Evolutionary conservation across 2,329 filamentous ascomycete genomes (phyloP).

Genomic region (Colletotrichum somersetense): DNA sequence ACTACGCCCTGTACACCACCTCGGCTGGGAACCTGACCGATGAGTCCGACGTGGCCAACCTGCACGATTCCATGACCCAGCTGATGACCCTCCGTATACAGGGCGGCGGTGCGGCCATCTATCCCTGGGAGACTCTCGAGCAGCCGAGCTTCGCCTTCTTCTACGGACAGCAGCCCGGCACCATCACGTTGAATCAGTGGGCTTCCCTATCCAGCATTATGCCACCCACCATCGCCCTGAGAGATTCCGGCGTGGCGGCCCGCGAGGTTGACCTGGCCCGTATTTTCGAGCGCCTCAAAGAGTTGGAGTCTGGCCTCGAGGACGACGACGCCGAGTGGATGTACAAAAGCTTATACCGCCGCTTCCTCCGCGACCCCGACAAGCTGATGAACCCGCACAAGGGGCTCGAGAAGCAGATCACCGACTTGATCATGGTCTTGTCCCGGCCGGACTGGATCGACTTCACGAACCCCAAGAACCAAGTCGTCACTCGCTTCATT

Average conservation of each 20-base stretch:
- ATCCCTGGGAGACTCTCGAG: slow-evolving; percentile 79
- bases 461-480: slow-evolving; percentile 76
- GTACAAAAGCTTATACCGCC: slow-evolving; percentile 75
- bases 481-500: slow-evolving; percentile 80
- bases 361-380: slow-evolving; percentile 76
- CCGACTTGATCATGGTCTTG: slow-evolving; percentile 77
- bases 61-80: slow-evolving; percentile 69
- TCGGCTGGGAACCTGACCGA: slow-evolving; percentile 59
- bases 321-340: slow-evolving; percentile 70
- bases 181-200: slow-evolving; percentile 79
- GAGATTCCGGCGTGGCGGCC: slow-evolving; percentile 69
- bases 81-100: slow-evolving; percentile 68
- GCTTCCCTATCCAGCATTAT: slow-evolving; percentile 68
- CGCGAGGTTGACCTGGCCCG: slow-evolving; percentile 70
- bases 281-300: slow-evolving; percentile 70
- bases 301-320: slow-evolving; percentile 68
- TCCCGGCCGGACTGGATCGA: slow-evolving; percentile 80
- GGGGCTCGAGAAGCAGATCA: slow-evolving; percentile 78
- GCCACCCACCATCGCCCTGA: slow-evolving; percentile 68
- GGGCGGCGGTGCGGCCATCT: slow-evolving; percentile 54
- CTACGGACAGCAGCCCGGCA: slow-evolving; percentile 75
- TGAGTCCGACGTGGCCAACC: slow-evolving; percentile 61
- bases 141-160: slow-evolving; percentile 79
- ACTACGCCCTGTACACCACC: slow-evolving; percentile 68
- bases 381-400: slow-evolving; percentile 70